Percentiles rank a stretch among this genome's conserved stretches.
Evolutionary conservation across 2,329 filamentous ascomycete genomes (phyloP).

Genomic region (Colletotrichum abscissum): DNA sequence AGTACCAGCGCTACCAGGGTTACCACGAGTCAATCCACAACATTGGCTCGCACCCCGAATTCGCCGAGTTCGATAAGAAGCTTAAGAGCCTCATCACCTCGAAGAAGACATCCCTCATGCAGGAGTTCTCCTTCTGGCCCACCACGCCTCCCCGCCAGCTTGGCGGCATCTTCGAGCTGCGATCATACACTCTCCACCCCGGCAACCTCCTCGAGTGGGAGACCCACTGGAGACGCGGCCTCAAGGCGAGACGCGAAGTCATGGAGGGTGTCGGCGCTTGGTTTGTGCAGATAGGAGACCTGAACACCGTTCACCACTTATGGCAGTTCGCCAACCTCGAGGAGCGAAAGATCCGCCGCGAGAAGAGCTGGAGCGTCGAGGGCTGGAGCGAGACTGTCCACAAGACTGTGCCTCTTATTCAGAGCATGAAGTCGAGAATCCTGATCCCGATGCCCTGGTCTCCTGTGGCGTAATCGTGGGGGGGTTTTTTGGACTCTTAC

Average conservation of each 20-base stretch:
- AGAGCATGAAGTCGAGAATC: slow-evolving; percentile 94
- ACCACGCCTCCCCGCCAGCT: slow-evolving; percentile 90
- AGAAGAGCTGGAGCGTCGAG: slow-evolving; percentile 94
- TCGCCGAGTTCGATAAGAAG: slow-evolving; percentile 83
- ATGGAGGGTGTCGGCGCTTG: slow-evolving; percentile 99
- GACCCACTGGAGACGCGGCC: slow-evolving; percentile 93
- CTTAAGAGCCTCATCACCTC: slow-evolving; percentile 86
- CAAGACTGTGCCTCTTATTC: slow-evolving; percentile 97
- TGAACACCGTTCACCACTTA: slow-evolving; percentile 97
- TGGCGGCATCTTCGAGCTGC: slow-evolving; percentile 93
- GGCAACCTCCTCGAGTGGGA: slow-evolving; percentile 98
- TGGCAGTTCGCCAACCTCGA: slow-evolving; percentile 99
- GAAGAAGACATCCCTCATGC: slow-evolving; percentile 94
- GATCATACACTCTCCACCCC: slow-evolving; percentile 95
- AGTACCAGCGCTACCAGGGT: slow-evolving; percentile 96
- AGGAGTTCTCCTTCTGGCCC: slow-evolving; percentile 99
- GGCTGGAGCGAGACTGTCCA: slow-evolving; percentile 98
- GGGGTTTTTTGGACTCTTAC: neutral
- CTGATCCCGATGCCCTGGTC: slow-evolving; percentile 97
- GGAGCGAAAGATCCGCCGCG: slow-evolving; percentile 88
- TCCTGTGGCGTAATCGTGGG: slow-evolving; percentile 75
- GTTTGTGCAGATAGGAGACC: slow-evolving; percentile 98
- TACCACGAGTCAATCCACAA: slow-evolving; percentile 92
- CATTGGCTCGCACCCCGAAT: slow-evolving; percentile 86
- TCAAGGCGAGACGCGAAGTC: slow-evolving; percentile 91